phyloP scores from a whole-genome alignment of 2,329 filamentous ascomycete species.

The Neopestalotiopsis rosae region DNA sequence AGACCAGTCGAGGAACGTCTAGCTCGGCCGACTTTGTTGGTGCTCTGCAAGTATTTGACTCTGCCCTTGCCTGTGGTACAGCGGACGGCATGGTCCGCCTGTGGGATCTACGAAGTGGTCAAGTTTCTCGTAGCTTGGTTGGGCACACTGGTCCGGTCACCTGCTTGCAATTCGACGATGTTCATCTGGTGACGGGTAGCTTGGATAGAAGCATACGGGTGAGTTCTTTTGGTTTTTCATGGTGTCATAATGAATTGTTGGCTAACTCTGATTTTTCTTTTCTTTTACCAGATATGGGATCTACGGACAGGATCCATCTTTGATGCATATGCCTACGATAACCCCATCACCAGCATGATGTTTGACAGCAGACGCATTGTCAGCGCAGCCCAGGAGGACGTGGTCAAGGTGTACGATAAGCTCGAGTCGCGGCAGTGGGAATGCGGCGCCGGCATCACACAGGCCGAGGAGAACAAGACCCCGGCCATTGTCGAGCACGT shows the following conservation, averaged over 20 bases:
- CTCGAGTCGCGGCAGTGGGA: constrained; percentile 96
- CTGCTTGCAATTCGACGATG: constrained; percentile 93
- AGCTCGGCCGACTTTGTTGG: constrained; percentile 89
- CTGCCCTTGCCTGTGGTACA: constrained; percentile 92
- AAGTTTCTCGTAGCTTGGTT: constrained; percentile 95
- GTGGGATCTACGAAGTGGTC: constrained; percentile 95
- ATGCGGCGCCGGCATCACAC: constrained; percentile 81
- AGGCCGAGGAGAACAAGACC: constrained; percentile 68
- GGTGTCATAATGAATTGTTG: too few relatives aligned
- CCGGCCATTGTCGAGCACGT: constrained; percentile 81
- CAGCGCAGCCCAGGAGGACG: constrained; percentile 86
- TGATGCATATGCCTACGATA: constrained; percentile 95
- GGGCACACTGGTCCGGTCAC: constrained; percentile 96
- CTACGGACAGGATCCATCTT: constrained; percentile 93
- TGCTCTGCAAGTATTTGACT: constrained; percentile 93
- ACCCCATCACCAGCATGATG: constrained; percentile 94
- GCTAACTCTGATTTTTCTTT: constrained; percentile 32
- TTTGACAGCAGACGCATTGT: constrained; percentile 92
- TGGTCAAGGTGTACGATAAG: constrained; percentile 98
- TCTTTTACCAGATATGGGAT: constrained; percentile 83
- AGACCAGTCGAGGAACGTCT: constrained; percentile 68
- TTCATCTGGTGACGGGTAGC: constrained; percentile 92
- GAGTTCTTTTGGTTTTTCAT: constrained; percentile 44
- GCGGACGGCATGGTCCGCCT: constrained; percentile 96
- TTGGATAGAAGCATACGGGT: constrained; percentile 92